Conservation (phyloP, 225 moss, liverwort and hornwort species). For the Climacium dendroides region DNA sequence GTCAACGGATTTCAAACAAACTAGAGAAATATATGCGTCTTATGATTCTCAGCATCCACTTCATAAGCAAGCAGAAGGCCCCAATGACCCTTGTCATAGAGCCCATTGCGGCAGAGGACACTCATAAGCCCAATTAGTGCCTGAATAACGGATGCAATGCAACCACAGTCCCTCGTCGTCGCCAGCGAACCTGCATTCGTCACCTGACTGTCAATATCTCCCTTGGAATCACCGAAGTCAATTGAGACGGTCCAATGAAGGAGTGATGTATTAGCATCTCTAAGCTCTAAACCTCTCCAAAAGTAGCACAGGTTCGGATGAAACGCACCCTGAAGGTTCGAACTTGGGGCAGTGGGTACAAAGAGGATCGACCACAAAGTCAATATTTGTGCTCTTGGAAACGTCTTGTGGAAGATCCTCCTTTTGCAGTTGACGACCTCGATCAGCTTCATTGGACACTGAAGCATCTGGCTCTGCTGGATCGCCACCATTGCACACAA, state of each 20-base stretch:
- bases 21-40: neutral
- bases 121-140: constrained; percentile 70
- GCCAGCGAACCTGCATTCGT: constrained; percentile 30
- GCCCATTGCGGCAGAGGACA: constrained; percentile 92
- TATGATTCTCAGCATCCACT: neutral
- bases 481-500: neutral
- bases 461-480: neutral
- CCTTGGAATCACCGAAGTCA: neutral
- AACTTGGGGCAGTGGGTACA: constrained; percentile 85
- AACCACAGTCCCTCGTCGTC: constrained; percentile 78
- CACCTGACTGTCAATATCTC: neutral
- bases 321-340: constrained; percentile 70
- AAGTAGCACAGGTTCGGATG: neutral
- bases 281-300: neutral
- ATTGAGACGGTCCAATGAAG: neutral
- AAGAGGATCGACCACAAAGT: constrained; percentile 55
- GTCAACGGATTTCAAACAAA: neutral
- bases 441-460: neutral
- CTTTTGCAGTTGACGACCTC: neutral
- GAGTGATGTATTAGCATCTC: neutral
- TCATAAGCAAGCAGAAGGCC: neutral
- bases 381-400: neutral
- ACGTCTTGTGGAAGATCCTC: neutral
- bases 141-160: constrained; percentile 76
- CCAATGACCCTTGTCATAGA: neutral